Evolutionary conservation across 345 rosid species (phyloP).

Genomic region (Aurinia saxatilis): DNA sequence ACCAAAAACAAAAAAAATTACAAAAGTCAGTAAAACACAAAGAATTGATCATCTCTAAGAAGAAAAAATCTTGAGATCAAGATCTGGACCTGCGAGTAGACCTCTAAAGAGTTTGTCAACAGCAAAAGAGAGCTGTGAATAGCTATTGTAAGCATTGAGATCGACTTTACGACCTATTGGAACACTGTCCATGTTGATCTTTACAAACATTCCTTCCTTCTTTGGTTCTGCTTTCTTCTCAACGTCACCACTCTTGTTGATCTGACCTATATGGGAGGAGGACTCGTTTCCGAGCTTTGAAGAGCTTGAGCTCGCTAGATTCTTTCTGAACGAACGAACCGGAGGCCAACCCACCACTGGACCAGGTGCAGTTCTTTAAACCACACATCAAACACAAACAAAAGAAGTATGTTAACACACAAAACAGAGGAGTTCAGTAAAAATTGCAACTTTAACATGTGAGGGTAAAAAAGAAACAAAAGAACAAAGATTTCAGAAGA

Average conservation of each 20-base stretch:
- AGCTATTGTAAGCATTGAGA: constrained; percentile 74
- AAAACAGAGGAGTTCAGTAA: constrained; percentile 10
- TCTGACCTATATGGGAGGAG: constrained; percentile 21
- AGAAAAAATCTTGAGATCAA: not conserved
- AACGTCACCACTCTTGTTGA: constrained; percentile 33
- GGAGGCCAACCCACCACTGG: constrained; percentile 99
- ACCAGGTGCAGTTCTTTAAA: constrained; percentile 75
- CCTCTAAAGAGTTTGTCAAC: constrained; percentile 94
- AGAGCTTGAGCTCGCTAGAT: constrained; percentile 62
- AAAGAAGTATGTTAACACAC: constrained; percentile 11
- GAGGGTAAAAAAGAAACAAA: constrained; percentile 4
- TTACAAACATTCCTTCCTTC: constrained; percentile 66
- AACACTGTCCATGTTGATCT: constrained; percentile 97
- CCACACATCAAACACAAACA: not conserved
- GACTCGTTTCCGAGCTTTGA: constrained; percentile 53
- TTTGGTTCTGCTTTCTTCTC: constrained; percentile 18
- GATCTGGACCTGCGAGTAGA: constrained; percentile 70
- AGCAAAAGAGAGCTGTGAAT: constrained; percentile 69
- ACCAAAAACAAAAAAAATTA: not conserved
- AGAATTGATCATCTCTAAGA: too few species aligned
- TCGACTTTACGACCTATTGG: constrained; percentile 97
- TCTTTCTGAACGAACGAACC: constrained; percentile 86
- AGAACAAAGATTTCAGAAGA: constrained; percentile 22
- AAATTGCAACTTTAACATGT: not conserved
- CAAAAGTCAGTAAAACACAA: too few species aligned